phyloP scores from a whole-genome alignment of 2,329 filamentous ascomycete genomes.

The Exophiala alcalophila region DNA sequence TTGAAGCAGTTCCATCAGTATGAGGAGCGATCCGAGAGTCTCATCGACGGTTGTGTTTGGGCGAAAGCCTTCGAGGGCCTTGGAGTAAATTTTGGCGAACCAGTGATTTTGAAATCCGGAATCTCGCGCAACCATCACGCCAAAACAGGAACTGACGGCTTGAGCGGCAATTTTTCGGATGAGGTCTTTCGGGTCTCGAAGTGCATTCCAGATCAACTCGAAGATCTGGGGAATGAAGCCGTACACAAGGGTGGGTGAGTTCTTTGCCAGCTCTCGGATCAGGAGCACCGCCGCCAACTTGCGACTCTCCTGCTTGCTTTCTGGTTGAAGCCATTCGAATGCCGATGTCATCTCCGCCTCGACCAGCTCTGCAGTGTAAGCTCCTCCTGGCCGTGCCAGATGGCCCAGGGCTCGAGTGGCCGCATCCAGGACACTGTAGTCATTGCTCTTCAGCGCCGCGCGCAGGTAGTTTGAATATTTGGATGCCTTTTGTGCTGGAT shows the following conservation, averaged over 20 bases:
- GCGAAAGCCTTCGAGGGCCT: constrained; percentile 75
- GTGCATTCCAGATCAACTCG: constrained; percentile 91
- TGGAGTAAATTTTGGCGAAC: constrained; percentile 88
- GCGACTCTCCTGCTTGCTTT: constrained; percentile 79
- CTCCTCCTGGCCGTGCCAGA: constrained; percentile 86
- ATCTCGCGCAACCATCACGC: constrained; percentile 91
- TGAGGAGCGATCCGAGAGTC: constrained; percentile 89
- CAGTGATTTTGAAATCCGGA: constrained; percentile 79
- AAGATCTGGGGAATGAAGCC: constrained; percentile 93
- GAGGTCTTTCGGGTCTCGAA: constrained; percentile 83
- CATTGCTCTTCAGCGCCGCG: constrained; percentile 82
- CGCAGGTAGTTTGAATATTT: constrained; percentile 90
- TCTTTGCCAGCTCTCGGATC: constrained; percentile 83
- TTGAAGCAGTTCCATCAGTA: constrained; percentile 85
- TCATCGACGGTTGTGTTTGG: constrained; percentile 73
- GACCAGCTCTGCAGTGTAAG: constrained; percentile 89
- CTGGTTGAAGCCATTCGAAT: constrained; percentile 93
- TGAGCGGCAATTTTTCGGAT: constrained; percentile 91
- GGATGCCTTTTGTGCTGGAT: constrained; percentile 88
- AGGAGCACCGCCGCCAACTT: constrained; percentile 91
- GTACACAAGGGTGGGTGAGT: constrained; percentile 93
- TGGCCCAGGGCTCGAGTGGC: constrained; percentile 87
- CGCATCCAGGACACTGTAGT: constrained; percentile 83
- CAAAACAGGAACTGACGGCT: constrained; percentile 90
- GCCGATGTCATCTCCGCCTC: constrained; percentile 96